Conservation (phyloP, 192 early-diverging fungal species). For the Lobosporangium transversale region DNA sequence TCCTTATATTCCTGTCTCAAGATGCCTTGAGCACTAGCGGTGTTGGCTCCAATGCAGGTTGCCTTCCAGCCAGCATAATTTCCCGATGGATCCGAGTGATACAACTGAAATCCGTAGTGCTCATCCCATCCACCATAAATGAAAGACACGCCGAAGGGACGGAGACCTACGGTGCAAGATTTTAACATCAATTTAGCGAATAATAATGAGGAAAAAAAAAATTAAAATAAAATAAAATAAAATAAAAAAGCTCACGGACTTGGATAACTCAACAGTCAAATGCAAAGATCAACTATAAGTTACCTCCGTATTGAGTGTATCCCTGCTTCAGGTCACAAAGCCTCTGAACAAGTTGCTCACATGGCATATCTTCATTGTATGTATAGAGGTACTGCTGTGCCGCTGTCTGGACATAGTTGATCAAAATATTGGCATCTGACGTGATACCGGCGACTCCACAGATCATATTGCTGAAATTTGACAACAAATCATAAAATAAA, state of each 20-base stretch:
- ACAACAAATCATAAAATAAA: neutral
- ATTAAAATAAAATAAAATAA: too few relatives aligned
- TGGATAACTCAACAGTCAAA: too few relatives aligned
- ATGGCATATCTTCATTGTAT: conserved; percentile 93
- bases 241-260: too few relatives aligned
- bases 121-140: conserved; percentile 96
- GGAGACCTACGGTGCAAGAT: conserved; percentile 65
- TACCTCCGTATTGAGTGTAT: conserved; percentile 96
- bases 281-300: too few relatives aligned
- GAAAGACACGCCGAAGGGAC: conserved; percentile 99
- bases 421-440: conserved; percentile 95
- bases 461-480: conserved; percentile 73
- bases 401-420: conserved; percentile 85
- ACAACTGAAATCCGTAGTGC: conserved; percentile 98
- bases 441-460: conserved; percentile 97
- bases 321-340: conserved; percentile 98
- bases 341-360: conserved; percentile 93
- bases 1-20: conserved; percentile 99
- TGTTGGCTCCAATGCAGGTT: conserved; percentile 96
- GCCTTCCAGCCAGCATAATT: conserved; percentile 99
- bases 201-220: neutral
- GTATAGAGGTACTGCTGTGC: conserved; percentile 89
- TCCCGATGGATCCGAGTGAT: conserved; percentile 98
- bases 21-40: conserved; percentile 88
- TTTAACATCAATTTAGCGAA: neutral